These are phyloP conservation scores for Prototheca wickerhamii DNA, from an alignment of 163 green algal species.

Conservation along the genomic window DNA sequence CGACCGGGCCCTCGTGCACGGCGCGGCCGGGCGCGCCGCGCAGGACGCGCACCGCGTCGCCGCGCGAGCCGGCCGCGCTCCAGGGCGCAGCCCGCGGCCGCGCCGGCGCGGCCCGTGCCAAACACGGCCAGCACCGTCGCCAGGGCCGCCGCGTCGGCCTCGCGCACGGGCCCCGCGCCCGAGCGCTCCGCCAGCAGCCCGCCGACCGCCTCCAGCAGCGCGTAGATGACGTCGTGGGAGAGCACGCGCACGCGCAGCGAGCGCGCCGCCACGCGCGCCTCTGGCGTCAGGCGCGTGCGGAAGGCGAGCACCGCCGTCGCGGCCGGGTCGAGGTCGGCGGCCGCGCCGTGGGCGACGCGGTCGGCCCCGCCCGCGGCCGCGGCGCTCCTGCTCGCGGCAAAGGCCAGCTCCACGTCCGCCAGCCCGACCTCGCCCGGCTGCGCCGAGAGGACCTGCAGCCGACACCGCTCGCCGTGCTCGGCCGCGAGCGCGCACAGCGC, in stretches of 20 bases:
- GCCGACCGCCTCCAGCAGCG: slow-evolving; percentile 90
- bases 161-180: slow-evolving; percentile 53
- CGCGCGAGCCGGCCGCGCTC: slow-evolving; percentile 59
- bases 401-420: slow-evolving; percentile 87
- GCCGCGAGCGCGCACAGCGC: slow-evolving; percentile 67
- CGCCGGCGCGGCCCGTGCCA: slow-evolving; percentile 58
- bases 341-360: no score
- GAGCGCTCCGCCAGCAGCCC: slow-evolving; percentile 82
- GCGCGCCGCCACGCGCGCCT: slow-evolving; percentile 73
- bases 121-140: slow-evolving; percentile 87
- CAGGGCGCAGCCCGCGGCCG: slow-evolving; percentile 67
- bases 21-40: slow-evolving; percentile 64
- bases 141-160: slow-evolving; percentile 50
- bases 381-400: slow-evolving; percentile 60
- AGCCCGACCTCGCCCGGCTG: slow-evolving; percentile 70
- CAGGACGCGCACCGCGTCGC: slow-evolving; percentile 42
- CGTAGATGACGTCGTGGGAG: slow-evolving; percentile 93
- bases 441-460: slow-evolving; percentile 80
- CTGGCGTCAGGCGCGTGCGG: slow-evolving; percentile 47
- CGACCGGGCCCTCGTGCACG: slow-evolving; percentile 70
- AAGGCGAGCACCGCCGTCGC: slow-evolving; percentile 87
- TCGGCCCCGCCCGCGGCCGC: no score
- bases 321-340: no score
- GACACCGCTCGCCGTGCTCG: no score
- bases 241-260: slow-evolving; percentile 43